Conservation (phyloP, 257 asterid genomes). For the Solanum chaucha region DNA sequence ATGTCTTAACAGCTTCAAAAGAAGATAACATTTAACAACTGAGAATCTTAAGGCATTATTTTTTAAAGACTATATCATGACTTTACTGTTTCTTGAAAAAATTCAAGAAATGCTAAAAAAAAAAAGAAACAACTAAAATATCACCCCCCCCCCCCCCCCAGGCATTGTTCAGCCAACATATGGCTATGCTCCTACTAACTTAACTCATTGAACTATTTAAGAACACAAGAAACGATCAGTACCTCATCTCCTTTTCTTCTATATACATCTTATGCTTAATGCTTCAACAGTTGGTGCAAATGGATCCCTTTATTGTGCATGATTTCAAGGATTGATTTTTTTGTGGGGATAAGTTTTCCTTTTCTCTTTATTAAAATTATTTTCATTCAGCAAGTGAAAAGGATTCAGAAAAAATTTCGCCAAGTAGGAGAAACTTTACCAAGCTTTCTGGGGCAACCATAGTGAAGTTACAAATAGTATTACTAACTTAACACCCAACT, state of each 20-base stretch:
- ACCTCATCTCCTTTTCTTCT: neutral
- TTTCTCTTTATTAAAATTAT: neutral
- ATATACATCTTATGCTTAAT: neutral
- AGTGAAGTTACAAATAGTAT: neutral
- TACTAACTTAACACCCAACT: neutral
- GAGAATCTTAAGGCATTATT: neutral
- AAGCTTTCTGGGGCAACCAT: neutral
- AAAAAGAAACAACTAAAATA: neutral
- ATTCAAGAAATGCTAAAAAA: neutral
- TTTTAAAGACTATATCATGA: neutral
- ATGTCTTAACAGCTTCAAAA: neutral
- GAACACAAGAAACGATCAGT: neutral
- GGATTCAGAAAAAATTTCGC: too few species aligned
- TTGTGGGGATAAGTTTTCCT: neutral
- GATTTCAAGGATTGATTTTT: neutral
- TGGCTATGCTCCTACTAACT: neutral
- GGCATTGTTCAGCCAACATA: neutral
- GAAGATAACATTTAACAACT: neutral
- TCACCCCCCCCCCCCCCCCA: neutral
- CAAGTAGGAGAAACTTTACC: neutral
- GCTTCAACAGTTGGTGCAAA: neutral
- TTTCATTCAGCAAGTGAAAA: too few species aligned
- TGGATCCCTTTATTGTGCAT: neutral
- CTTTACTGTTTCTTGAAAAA: neutral
- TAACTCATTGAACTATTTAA: neutral